Percentiles rank a stretch among this genome's conserved stretches.
phyloP scores from a whole-genome alignment of 2,329 filamentous ascomycete genomes.

The Leptoxyphium fumago region DNA sequence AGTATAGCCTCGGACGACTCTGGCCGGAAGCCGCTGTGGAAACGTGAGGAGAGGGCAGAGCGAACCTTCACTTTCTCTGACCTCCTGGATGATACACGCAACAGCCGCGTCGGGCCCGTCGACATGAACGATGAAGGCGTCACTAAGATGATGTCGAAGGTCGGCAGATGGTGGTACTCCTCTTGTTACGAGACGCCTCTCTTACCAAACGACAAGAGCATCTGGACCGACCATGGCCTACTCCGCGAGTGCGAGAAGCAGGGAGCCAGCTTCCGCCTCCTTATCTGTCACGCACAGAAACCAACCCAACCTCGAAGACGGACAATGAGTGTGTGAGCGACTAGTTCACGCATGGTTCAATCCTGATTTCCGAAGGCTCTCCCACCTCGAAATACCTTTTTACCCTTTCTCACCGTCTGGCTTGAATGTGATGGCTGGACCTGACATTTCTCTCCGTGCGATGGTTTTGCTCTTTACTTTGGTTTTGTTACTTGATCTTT shows the following conservation, averaged over 20 bases:
- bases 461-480: no score
- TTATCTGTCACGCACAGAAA: conserved; percentile 83
- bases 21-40: conserved; percentile 1
- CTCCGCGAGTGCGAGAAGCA: conserved; percentile 75
- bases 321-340: conserved; percentile 32
- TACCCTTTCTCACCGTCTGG: no score
- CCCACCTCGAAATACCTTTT: no score
- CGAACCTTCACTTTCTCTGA: conserved; percentile 13
- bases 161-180: conserved; percentile 93
- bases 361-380: no score
- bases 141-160: conserved; percentile 78
- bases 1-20: conserved; percentile 11
- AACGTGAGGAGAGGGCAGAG: background rate
- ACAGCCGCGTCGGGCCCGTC: conserved; percentile 16
- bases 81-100: conserved; percentile 34
- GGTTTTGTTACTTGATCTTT: no score
- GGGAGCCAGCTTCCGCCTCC: conserved; percentile 74
- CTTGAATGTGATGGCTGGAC: background rate
- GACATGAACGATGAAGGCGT: conserved; percentile 62
- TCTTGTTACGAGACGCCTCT: conserved; percentile 64
- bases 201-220: conserved; percentile 39
- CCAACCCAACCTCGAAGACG: conserved; percentile 37
- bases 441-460: background rate
- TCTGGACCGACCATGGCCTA: conserved; percentile 65
- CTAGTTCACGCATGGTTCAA: no score